These are phyloP conservation scores for Straminergon stramineum DNA, from an alignment of 225 moss, liverwort and hornwort genomes.

Conservation along the genomic window DNA sequence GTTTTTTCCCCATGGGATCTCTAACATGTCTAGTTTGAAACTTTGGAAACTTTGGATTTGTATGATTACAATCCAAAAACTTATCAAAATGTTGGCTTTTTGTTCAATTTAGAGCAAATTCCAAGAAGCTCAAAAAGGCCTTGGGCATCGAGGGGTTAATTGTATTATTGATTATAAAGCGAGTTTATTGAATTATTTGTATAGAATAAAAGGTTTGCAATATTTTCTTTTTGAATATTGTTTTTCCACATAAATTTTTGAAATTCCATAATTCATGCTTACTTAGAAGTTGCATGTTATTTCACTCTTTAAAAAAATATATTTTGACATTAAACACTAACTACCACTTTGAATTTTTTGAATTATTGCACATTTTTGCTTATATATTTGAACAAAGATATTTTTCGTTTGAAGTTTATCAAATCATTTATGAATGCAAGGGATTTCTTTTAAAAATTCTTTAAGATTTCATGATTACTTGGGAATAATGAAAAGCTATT, in stretches of 20 bases:
- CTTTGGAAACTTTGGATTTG: too few species aligned
- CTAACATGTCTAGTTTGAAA: too few species aligned
- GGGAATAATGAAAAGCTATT: not conserved
- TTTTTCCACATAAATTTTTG: not conserved
- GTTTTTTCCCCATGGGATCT: too few species aligned
- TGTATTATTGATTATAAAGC: not conserved
- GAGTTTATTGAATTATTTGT: not conserved
- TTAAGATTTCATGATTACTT: not conserved
- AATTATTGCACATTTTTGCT: too few species aligned
- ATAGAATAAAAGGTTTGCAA: not conserved
- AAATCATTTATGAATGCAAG: not conserved
- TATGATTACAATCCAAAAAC: too few species aligned
- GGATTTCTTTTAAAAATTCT: too few species aligned
- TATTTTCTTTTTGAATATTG: not conserved
- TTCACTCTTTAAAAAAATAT: fast-evolving
- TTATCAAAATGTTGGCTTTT: too few species aligned
- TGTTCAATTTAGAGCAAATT: too few species aligned
- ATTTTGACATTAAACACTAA: not conserved
- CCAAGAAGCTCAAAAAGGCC: too few species aligned
- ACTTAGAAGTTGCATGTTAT: not conserved
- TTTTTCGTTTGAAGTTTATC: not conserved
- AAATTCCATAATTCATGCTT: not conserved
- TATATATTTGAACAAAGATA: not conserved
- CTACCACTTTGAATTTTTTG: not conserved
- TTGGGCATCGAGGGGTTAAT: too few species aligned